These are phyloP conservation scores for Lablab purpureus DNA, from an alignment of 306 rosid genomes.

Conservation along the genomic window DNA sequence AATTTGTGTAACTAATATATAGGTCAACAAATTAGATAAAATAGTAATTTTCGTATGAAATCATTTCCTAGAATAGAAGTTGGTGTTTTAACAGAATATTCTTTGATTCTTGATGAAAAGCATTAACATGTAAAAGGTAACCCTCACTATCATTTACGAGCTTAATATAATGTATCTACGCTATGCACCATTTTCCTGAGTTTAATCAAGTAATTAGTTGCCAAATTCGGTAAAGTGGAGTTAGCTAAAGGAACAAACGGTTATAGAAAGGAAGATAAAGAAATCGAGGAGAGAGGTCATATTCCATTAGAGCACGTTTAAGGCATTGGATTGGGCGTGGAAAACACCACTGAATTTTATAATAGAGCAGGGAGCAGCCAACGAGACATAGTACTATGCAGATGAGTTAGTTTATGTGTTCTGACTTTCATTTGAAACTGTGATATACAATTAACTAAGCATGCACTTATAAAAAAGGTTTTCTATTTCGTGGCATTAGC, in stretches of 20 bases:
- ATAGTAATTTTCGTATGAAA: too few relatives aligned
- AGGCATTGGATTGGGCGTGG: slow-evolving; percentile 33
- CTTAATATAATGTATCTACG: background rate
- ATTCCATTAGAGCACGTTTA: slow-evolving; percentile 41
- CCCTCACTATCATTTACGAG: background rate
- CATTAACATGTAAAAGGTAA: background rate
- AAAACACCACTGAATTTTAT: background rate
- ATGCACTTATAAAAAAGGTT: slow-evolving; percentile 25
- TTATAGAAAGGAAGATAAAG: background rate
- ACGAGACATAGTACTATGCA: background rate
- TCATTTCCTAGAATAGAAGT: too few relatives aligned
- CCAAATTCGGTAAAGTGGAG: slow-evolving; percentile 42
- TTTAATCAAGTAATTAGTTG: slow-evolving; percentile 40
- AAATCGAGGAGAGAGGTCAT: slow-evolving; percentile 32
- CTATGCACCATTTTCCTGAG: slow-evolving; percentile 4
- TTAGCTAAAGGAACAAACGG: background rate
- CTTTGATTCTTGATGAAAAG: too few relatives aligned
- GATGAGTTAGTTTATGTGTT: slow-evolving; percentile 12
- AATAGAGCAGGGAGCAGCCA: slow-evolving; percentile 7
- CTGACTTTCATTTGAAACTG: slow-evolving; percentile 36
- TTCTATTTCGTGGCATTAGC: slow-evolving; percentile 30
- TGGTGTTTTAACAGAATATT: too few relatives aligned
- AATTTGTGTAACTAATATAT: too few relatives aligned
- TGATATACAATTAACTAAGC: background rate
- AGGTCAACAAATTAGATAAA: too few relatives aligned